A percentile compares a stretch with the other conserved stretches of the same genome.
These are phyloP conservation scores for Panellus pusillus DNA, from an alignment of 768 basidiomycete genomes.

Conservation along the genomic window DNA sequence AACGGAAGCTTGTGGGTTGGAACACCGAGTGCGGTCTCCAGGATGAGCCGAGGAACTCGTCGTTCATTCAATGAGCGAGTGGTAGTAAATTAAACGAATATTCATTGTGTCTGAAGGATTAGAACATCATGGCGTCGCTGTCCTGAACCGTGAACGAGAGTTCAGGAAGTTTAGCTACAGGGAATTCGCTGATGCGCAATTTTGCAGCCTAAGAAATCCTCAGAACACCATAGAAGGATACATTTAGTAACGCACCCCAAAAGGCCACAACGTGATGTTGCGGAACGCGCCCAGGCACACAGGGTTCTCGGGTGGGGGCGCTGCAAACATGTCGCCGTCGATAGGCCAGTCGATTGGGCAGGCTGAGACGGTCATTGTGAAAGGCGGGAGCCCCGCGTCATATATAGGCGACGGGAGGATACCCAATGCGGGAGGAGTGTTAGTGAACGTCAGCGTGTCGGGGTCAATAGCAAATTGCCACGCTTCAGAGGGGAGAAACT, in stretches of 20 bases:
- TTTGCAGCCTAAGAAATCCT: conserved; percentile 32
- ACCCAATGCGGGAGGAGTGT: conserved; percentile 32
- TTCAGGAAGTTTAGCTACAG: conserved; percentile 28
- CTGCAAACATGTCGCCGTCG: conserved; percentile 51
- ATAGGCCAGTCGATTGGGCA: conserved; percentile 48
- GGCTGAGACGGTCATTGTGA: conserved; percentile 49
- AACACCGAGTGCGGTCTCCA: no score
- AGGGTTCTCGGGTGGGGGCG: conserved; percentile 45
- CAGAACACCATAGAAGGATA: neutral
- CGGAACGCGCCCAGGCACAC: conserved; percentile 41
- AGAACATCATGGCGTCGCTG: neutral
- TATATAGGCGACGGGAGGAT: conserved; percentile 47
- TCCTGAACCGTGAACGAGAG: conserved; percentile 11
- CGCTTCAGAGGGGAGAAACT: conserved; percentile 45
- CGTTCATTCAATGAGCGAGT: no score
- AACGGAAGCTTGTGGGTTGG: no score
- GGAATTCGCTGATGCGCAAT: conserved; percentile 44
- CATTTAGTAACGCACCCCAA: conserved; percentile 40
- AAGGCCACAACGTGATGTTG: conserved; percentile 47
- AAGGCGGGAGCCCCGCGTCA: conserved; percentile 47
- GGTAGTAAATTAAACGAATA: no score
- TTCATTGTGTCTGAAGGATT: no score
- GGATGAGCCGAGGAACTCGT: no score
- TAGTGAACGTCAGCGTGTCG: conserved; percentile 38
- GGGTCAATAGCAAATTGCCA: conserved; percentile 62